Conservation (phyloP, 441 rosid species). For the Mallotus japonicus region DNA sequence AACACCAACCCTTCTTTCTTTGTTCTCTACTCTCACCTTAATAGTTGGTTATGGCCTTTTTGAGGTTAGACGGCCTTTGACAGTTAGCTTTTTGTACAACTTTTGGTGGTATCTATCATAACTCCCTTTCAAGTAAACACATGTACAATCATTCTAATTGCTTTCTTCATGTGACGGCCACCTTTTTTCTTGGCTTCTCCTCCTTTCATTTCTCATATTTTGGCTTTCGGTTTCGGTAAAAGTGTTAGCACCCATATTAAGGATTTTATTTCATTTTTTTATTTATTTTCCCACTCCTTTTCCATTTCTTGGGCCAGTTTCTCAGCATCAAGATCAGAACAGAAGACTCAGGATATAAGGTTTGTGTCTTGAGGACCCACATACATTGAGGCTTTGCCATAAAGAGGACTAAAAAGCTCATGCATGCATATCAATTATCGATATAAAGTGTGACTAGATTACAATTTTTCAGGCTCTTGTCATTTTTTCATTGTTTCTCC, state of each 20-base stretch:
- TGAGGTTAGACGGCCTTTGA: not conserved
- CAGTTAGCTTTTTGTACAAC: constrained; percentile 2
- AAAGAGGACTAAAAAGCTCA: not conserved
- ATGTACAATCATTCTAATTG: not conserved
- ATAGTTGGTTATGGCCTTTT: not conserved
- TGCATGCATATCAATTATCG: not conserved
- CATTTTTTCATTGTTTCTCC: not conserved
- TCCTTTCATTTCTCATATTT: not conserved
- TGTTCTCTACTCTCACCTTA: not conserved
- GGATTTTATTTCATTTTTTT: not conserved
- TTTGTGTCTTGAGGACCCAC: not conserved
- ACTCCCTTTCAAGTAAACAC: constrained; percentile 22
- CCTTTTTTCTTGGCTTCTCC: not conserved
- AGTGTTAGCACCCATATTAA: not conserved
- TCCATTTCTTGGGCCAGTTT: not conserved
- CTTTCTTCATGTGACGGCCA: constrained; percentile 19
- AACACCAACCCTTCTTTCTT: not conserved
- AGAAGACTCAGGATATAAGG: not conserved
- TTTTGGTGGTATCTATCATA: not conserved
- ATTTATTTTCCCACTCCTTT: not conserved
- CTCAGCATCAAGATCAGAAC: not conserved
- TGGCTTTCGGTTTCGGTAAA: constrained; percentile 21
- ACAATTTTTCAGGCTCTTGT: not conserved
- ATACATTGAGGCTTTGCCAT: not conserved
- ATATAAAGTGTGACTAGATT: not conserved